Base-by-base conservation (phyloP, 2,329 filamentous ascomycete genomes). In the Dryadomyces quercus-mongolicae region DNA sequence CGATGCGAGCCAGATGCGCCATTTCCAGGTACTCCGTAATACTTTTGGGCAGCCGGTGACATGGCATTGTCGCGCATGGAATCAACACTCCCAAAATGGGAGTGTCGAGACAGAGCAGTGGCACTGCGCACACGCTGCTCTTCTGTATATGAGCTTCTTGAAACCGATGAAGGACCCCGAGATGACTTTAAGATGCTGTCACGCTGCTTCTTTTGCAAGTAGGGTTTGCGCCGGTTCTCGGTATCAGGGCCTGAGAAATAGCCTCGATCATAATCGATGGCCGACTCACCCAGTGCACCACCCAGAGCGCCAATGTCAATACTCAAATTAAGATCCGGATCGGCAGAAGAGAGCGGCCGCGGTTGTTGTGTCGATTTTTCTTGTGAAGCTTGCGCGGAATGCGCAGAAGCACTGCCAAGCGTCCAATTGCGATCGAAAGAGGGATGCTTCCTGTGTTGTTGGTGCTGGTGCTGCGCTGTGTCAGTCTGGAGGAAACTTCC, bases 161-260 rank as follows among this genome's bases (percentile, higher is more conserved):
- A 36, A 10, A 16, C 42, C 8, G 40, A 45, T 7, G 54, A 54
- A n/a, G 57, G 51, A 85, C 49, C 83, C 78, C 42, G 85, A 83
- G 66, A 88, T 81, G 54, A 46, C 15, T 60, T 58, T 16, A 61
- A 49, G 55, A 71, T 68, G 58, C 80, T 84, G 56, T 82, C 80
- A 55, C 87, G 84, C 70, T 93, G 94, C 67, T 88, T 88, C 68
- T 88, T 88, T 50, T 96, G 73, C 49, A 93, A 75, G 64, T 89
- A 94, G 48, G 87, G 80, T 62, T 80, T 82, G 55, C 85, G 81
- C 46, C 80, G 80, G 16, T 22, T 55, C 59, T 96, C 90, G 12
- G 83, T 74, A 63, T 97, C 92, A 16, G 86, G 86, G 3, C 91
- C 89, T 8, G 92, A 96, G 65, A 96, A 95, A 67, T 97, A 97